phyloP scores from a whole-genome alignment of 257 asterid genomes.

The Penstemon davidsonii region DNA sequence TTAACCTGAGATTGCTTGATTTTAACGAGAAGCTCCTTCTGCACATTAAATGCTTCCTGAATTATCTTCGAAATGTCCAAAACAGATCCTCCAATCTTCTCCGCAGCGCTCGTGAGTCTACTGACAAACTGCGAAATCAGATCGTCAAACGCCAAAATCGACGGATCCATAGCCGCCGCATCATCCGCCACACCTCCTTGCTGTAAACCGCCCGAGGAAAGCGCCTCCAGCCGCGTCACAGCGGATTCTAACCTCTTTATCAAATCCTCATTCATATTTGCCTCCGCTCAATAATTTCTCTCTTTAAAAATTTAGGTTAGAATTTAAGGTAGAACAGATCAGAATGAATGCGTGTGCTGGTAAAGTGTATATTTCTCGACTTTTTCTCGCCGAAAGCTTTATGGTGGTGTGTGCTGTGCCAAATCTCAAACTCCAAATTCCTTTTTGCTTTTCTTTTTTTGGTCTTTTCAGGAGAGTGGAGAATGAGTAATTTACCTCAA shows the following conservation, averaged over 20 bases:
- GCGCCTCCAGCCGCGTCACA: slow-evolving; percentile 79
- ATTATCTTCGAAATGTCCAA: slow-evolving; percentile 63
- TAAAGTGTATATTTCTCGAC: no score
- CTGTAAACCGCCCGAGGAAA: slow-evolving; percentile 43
- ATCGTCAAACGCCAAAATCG: slow-evolving; percentile 76
- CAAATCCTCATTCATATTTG: slow-evolving; percentile 63
- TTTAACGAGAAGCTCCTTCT: slow-evolving; percentile 77
- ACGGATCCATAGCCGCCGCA: slow-evolving; percentile 70
- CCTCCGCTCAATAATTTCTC: no score
- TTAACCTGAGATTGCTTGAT: slow-evolving; percentile 72
- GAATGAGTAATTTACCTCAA: no score
- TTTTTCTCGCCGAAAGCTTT: no score
- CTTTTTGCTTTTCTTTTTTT: no score
- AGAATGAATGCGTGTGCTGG: no score
- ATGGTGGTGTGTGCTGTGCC: no score
- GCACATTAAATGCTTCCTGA: slow-evolving; percentile 62
- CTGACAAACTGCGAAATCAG: slow-evolving; percentile 59
- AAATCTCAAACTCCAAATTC: no score
- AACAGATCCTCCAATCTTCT: slow-evolving; percentile 88
- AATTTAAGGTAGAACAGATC: no score
- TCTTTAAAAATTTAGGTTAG: no score
- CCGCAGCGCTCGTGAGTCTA: slow-evolving; percentile 62
- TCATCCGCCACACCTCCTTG: slow-evolving; percentile 40
- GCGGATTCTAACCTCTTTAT: slow-evolving; percentile 89
- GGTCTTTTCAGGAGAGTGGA: no score